phyloP scores from a whole-genome alignment of 495 filamentous ascomycete species.

The Neurospora sp. region DNA sequence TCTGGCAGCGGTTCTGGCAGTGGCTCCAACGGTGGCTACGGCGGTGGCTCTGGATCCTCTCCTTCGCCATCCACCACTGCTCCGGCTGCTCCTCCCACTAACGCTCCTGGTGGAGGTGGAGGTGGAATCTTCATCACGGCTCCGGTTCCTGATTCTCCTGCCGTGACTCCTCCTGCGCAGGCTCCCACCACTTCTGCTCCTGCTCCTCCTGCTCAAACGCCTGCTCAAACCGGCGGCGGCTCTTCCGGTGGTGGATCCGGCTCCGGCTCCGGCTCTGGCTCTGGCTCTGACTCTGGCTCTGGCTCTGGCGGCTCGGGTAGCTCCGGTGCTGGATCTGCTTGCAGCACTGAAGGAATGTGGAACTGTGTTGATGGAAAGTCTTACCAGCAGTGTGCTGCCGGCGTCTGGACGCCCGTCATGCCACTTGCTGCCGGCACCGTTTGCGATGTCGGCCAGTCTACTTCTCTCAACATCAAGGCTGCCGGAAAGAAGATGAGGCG shows the following conservation, averaged over 20 bases:
- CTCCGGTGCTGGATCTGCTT: constrained; percentile 21
- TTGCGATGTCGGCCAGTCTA: constrained; percentile 26
- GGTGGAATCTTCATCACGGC: constrained; percentile 57
- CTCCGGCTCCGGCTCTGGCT: constrained; percentile 2
- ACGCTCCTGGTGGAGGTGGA: constrained; percentile 31
- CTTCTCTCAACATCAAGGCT: constrained; percentile 19
- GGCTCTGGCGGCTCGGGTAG: constrained; percentile 9
- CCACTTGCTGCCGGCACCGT: constrained; percentile 26
- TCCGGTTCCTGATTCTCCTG: constrained; percentile 16
- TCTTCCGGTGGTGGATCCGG: neutral
- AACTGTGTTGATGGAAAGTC: constrained; percentile 32
- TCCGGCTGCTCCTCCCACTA: constrained; percentile 3
- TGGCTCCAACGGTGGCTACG: neutral
- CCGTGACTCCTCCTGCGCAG: neutral
- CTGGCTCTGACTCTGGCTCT: constrained; percentile 10
- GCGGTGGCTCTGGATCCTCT: neutral
- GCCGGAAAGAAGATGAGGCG: constrained; percentile 14
- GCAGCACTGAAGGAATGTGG: constrained; percentile 33
- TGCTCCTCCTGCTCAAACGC: neutral
- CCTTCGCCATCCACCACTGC: neutral
- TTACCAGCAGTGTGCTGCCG: constrained; percentile 36
- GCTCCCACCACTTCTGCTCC: neutral
- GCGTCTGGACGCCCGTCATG: constrained; percentile 31
- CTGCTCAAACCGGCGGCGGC: neutral
- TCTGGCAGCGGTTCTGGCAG: neutral